Conservation (phyloP, 306 rosid genomes). For the Sicyos baderoa region DNA sequence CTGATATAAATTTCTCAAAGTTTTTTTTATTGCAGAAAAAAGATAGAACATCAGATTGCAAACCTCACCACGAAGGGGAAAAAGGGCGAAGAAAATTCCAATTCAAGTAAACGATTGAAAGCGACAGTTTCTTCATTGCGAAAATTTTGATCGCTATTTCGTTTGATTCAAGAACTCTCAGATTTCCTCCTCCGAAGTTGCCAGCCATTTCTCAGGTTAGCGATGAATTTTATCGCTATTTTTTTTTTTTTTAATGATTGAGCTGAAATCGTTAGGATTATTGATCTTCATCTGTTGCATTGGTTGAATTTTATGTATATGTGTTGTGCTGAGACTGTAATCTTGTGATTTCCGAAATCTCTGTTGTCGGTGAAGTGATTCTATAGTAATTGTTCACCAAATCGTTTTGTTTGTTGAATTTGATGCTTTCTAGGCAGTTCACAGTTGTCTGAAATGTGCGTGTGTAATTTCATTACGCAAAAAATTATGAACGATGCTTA, state of each 20-base stretch:
- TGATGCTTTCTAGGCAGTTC: slow-evolving; percentile 10
- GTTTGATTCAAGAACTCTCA: neutral
- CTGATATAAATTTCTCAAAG: neutral
- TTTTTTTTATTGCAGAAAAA: neutral
- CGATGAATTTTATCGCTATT: neutral
- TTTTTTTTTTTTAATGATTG: too few relatives aligned
- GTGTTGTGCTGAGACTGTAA: neutral
- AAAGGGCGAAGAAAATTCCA: slow-evolving; percentile 3
- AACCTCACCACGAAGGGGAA: neutral
- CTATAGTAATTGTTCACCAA: neutral
- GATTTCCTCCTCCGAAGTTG: neutral
- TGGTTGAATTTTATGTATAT: neutral
- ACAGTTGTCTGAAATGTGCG: neutral
- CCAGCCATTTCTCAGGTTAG: neutral
- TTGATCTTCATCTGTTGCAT: neutral
- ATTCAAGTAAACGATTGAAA: slow-evolving; percentile 9
- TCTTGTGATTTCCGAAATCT: neutral
- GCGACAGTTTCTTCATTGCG: neutral
- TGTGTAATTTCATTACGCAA: neutral
- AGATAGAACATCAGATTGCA: neutral
- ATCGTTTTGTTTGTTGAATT: neutral
- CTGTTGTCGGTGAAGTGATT: slow-evolving; percentile 7
- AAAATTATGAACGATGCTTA: slow-evolving; percentile 7
- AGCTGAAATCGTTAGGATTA: neutral
- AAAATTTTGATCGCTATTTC: neutral